These are phyloP conservation scores for Lachnellula willkommii DNA, from an alignment of 2,329 filamentous ascomycete genomes.

Conservation along the genomic window DNA sequence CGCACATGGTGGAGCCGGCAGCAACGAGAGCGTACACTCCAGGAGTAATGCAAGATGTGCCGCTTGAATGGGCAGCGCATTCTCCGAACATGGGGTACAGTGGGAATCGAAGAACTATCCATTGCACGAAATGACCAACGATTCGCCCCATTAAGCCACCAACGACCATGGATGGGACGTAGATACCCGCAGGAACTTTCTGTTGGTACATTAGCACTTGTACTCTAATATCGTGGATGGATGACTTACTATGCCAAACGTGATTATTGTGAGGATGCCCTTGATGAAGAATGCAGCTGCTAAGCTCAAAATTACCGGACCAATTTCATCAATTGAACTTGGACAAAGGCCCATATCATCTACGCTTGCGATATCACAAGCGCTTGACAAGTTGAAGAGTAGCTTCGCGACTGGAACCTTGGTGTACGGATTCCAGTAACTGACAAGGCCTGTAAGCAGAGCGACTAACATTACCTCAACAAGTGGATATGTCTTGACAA, in stretches of 20 bases:
- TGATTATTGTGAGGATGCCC: constrained; percentile 78
- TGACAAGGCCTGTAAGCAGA: constrained; percentile 72
- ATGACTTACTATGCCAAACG: constrained; percentile 72
- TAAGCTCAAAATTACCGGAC: constrained; percentile 65
- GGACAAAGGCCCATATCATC: constrained; percentile 74
- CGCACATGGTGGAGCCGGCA: constrained; percentile 95
- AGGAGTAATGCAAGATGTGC: constrained; percentile 83
- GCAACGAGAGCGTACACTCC: constrained; percentile 96
- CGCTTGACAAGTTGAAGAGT: constrained; percentile 82
- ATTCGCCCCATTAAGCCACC: constrained; percentile 87
- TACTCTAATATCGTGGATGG: background rate
- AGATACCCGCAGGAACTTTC: constrained; percentile 95
- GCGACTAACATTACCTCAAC: constrained; percentile 87
- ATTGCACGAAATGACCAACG: constrained; percentile 80
- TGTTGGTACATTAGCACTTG: constrained; percentile 26
- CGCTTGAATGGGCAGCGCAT: constrained; percentile 61
- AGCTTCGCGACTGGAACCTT: constrained; percentile 87
- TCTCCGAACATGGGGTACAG: constrained; percentile 66
- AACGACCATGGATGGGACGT: constrained; percentile 98
- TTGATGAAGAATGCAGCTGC: constrained; percentile 83
- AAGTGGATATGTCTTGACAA: constrained; percentile 79
- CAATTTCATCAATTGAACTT: constrained; percentile 65
- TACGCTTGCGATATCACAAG: constrained; percentile 67
- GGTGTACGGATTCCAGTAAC: constrained; percentile 91
- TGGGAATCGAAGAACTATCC: constrained; percentile 68